Evolutionary conservation across 129 eudicot genomes (phyloP).

Genomic region (Escallonia rubra): DNA sequence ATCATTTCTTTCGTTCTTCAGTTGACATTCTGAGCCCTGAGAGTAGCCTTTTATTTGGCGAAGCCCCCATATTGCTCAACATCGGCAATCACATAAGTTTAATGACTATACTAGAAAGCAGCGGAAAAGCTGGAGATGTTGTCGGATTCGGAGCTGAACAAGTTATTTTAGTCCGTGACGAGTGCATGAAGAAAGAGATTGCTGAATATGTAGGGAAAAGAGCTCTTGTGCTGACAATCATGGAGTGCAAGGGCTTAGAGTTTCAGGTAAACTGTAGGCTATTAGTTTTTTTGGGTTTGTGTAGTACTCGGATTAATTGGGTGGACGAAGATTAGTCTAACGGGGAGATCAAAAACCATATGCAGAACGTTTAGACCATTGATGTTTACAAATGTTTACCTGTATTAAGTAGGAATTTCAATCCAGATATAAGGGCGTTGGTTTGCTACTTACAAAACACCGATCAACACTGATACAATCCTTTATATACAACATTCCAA

Average conservation of each 20-base stretch:
- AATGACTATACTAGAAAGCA: slow-evolving; percentile 48
- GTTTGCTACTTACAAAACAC: too few relatives aligned
- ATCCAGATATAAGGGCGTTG: too few relatives aligned
- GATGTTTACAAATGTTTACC: too few relatives aligned
- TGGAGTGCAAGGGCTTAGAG: slow-evolving; percentile 90
- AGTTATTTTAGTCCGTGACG: slow-evolving; percentile 83
- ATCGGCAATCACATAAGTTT: slow-evolving; percentile 44
- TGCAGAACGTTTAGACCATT: too few relatives aligned
- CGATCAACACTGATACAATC: too few relatives aligned
- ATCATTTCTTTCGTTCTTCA: slow-evolving; percentile 50
- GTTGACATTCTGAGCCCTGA: slow-evolving; percentile 59
- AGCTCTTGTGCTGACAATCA: slow-evolving; percentile 69
- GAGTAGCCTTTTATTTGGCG: slow-evolving; percentile 61
- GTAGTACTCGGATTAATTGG: not conserved
- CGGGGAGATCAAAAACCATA: too few relatives aligned
- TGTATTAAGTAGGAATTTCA: too few relatives aligned
- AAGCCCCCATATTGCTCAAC: slow-evolving; percentile 53
- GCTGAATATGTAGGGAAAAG: slow-evolving; percentile 45
- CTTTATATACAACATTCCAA: too few relatives aligned
- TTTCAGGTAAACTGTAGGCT: slow-evolving; percentile 47
- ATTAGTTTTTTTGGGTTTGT: not conserved
- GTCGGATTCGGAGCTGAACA: slow-evolving; percentile 91
- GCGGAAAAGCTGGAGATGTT: slow-evolving; percentile 32
- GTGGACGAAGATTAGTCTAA: not conserved
- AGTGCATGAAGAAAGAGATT: slow-evolving; percentile 42